Conservation (phyloP, 257 asterid species). For the Solanum chmielewskii region DNA sequence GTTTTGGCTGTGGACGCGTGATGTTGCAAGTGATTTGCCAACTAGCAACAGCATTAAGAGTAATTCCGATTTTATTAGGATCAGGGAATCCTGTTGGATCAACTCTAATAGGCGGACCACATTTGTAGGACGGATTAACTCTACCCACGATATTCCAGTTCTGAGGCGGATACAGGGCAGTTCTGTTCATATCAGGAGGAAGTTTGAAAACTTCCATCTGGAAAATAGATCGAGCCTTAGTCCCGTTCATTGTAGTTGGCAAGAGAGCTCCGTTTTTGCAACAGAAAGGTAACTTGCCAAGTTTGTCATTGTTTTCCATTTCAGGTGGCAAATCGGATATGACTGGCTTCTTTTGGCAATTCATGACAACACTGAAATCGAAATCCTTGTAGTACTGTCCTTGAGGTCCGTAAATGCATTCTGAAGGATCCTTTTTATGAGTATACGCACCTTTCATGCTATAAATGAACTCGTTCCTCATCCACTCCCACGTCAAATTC, state of each 20-base stretch:
- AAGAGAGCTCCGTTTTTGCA: conserved; percentile 61
- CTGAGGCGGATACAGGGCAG: conserved; percentile 70
- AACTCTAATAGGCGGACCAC: conserved; percentile 70
- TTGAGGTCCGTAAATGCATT: conserved; percentile 77
- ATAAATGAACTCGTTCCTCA: conserved; percentile 78
- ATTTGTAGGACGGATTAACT: conserved; percentile 54
- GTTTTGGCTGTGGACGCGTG: conserved; percentile 44
- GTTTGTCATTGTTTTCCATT: conserved; percentile 45
- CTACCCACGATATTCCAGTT: conserved; percentile 61
- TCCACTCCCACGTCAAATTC: conserved; percentile 99
- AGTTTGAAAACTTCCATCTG: conserved; percentile 77
- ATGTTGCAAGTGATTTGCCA: conserved; percentile 81
- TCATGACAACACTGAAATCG: conserved; percentile 65
- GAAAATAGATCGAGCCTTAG: conserved; percentile 52
- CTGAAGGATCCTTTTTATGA: conserved; percentile 59
- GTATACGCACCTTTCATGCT: conserved; percentile 76
- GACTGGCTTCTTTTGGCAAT: conserved; percentile 55
- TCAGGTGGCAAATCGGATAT: conserved; percentile 71
- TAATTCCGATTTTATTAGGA: conserved; percentile 39
- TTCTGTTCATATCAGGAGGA: conserved; percentile 75
- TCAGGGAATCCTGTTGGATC: conserved; percentile 71
- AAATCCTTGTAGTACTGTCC: conserved; percentile 61
- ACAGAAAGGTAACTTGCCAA: conserved; percentile 72
- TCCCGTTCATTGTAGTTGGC: conserved; percentile 66
- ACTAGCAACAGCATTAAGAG: conserved; percentile 48